phyloP scores from a whole-genome alignment of 1,284 basidiomycete species.

The Earliella scabrosa region DNA sequence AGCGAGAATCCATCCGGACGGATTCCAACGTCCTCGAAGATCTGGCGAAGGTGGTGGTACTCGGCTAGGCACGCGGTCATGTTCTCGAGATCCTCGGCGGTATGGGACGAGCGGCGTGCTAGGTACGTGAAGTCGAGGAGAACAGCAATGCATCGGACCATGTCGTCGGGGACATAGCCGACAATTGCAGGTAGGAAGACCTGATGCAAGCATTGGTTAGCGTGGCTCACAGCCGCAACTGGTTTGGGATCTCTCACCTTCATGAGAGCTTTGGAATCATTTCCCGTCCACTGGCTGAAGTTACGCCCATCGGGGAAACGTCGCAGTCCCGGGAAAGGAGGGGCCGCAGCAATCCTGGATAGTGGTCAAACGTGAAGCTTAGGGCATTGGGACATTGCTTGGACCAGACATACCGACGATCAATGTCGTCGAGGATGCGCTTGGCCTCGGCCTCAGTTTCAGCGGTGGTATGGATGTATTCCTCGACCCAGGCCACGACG shows the following conservation, averaged over 20 bases:
- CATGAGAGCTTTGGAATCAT: slow-evolving; percentile 28
- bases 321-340: slow-evolving; percentile 19
- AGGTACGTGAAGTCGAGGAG: slow-evolving; percentile 25
- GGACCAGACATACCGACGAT: slow-evolving; percentile 24
- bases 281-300: slow-evolving; percentile 28
- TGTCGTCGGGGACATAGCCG: slow-evolving; percentile 13
- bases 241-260: too few species aligned
- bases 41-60: slow-evolving; percentile 12
- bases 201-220: too few species aligned
- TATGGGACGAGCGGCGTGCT: not conserved
- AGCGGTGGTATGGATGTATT: not conserved
- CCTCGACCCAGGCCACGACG: slow-evolving; percentile 15
- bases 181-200: slow-evolving; percentile 19
- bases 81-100: not conserved
- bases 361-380: not conserved
- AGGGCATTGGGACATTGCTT: too few species aligned
- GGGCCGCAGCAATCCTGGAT: slow-evolving; percentile 6
- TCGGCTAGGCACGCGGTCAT: not conserved
- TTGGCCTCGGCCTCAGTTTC: not conserved
- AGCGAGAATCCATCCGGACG: slow-evolving; percentile 13
- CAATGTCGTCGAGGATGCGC: slow-evolving; percentile 20
- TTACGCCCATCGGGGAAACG: slow-evolving; percentile 18
- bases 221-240: too few species aligned
- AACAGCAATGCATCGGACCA: slow-evolving; percentile 1
- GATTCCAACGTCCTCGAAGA: slow-evolving; percentile 15